phyloP scores from a whole-genome alignment of 805 yeast genomes.

The Crinitomyces ghanaensis region DNA sequence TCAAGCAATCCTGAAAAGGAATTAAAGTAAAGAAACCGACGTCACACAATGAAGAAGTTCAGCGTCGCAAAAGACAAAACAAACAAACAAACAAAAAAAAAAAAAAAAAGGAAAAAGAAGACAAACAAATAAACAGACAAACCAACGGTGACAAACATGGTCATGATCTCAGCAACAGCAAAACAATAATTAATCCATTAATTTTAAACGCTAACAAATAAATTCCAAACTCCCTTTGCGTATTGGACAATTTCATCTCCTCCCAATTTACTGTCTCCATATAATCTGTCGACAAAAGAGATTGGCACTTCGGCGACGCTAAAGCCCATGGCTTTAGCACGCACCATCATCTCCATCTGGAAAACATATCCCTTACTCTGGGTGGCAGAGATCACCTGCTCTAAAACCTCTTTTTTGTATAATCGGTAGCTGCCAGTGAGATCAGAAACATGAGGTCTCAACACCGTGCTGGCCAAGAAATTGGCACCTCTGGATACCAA shows the following conservation, averaged over 20 bases:
- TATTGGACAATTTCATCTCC: conserved; percentile 74
- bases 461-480: conserved; percentile 58
- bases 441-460: conserved; percentile 63
- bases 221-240: conserved; percentile 62
- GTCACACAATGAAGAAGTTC: neutral
- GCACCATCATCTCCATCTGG: conserved; percentile 84
- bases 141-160: neutral
- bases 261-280: conserved; percentile 70
- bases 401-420: conserved; percentile 58
- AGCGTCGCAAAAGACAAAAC: neutral
- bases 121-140: neutral
- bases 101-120: neutral
- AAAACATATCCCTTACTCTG: conserved; percentile 70
- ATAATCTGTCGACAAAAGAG: conserved; percentile 64
- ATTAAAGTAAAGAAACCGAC: conserved; percentile 2
- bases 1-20: neutral
- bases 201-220: conserved; percentile 48
- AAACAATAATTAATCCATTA: neutral
- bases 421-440: conserved; percentile 69
- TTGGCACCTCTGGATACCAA: conserved; percentile 72
- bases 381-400: conserved; percentile 54
- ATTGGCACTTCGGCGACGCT: conserved; percentile 71
- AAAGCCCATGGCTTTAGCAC: conserved; percentile 66
- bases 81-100: neutral
- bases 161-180: neutral